phyloP scores from a whole-genome alignment of 345 rosid genomes.

The Gossypium anomalum region DNA sequence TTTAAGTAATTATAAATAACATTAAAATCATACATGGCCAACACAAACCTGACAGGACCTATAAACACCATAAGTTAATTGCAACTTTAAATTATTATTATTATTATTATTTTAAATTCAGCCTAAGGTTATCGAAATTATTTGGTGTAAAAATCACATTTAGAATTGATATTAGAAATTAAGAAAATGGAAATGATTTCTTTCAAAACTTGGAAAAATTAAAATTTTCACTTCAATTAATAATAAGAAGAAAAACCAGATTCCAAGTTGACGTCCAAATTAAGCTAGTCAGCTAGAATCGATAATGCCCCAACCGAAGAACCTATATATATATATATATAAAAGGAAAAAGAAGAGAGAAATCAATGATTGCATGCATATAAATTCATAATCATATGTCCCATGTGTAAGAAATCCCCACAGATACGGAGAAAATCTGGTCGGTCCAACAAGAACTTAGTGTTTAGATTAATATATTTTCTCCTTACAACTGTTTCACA shows the following conservation, averaged over 20 bases:
- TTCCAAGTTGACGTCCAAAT: not conserved
- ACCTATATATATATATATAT: not conserved
- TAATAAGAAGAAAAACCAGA: not conserved
- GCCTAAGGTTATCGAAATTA: no score
- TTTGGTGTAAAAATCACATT: no score
- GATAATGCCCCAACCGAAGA: not conserved
- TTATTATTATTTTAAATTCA: no score
- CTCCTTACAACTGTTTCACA: not conserved
- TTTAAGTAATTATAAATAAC: no score
- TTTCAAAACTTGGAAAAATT: not conserved
- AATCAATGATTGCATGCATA: not conserved
- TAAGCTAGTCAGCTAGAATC: not conserved
- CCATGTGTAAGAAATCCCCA: constrained; percentile 16
- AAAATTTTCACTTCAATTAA: not conserved
- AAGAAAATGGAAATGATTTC: not conserved
- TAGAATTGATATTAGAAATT: not conserved
- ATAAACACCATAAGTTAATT: no score
- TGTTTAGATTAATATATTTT: not conserved
- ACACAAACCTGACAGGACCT: rapidly evolving
- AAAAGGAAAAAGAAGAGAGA: no score
- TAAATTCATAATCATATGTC: not conserved
- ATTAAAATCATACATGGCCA: no score
- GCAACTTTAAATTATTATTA: no score
- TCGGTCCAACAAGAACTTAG: not conserved
- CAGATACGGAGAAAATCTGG: constrained; percentile 1